Evolutionary conservation across 1,284 basidiomycete genomes (phyloP), one percentile per base, ranked within the genome.

Genomic region (Cutaneotrichosporon sp.): DNA sequence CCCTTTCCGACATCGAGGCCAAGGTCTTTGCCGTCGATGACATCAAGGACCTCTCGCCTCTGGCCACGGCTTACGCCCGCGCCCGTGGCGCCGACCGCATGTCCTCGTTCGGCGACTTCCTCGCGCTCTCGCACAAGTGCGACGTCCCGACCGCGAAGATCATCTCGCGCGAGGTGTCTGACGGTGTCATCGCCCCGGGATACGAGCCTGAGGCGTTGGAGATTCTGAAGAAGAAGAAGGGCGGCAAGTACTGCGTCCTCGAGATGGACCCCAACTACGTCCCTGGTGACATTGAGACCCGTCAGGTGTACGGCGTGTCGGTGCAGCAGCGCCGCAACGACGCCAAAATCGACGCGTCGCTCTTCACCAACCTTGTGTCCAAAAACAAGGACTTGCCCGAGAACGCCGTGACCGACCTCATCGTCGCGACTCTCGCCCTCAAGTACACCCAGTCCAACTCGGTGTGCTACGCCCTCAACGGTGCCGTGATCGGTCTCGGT

Each of bases 361-460:
- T 94, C 54, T 98, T 97, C 78, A 76, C 81, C 60, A 93, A 96
- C 75, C 76, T 96, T 59, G 94, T 98, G 50, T 88, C 86, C 51
- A 77, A 87, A 72, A 90, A 88, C 77, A 93, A 88, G 77, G 81
- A 87, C 70, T 79, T 96, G 16, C 84, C 90, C 16, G 65, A 78
- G 25, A 76, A 81, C 48, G 91, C 90, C 5, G 67, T 88, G 51
- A 88, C 82, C 24, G 92, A 96, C 72, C 79, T 97, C 52, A 89
- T 92, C 62, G 88, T 96, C 50, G 96, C 96, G 17, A 97, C 93
- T 3, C 85, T 97, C 31, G 88, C 94, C 1, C 82, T 98, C 68
- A 99, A 98, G 76, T 98, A 97, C 80, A 99, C 94, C 0, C 96
- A 98, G 75, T 97, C 93, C 56, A 98, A 98, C 82, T 93, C 89